These are phyloP conservation scores for Ophiocordyceps sinensis DNA, from an alignment of 2,329 filamentous ascomycete species.

Conservation along the genomic window DNA sequence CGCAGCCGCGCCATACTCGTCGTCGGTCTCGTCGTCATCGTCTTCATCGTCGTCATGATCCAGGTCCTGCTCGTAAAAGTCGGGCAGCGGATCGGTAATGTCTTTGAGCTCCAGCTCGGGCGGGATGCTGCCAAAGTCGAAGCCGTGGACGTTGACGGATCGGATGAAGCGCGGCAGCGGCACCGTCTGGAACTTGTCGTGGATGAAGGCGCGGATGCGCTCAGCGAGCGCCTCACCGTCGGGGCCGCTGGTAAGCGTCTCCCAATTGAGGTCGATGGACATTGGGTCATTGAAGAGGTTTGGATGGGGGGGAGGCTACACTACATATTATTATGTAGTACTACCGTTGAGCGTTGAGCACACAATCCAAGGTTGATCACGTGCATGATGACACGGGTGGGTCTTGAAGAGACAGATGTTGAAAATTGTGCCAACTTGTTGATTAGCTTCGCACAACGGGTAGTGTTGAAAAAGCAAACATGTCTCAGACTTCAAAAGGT, in stretches of 20 bases:
- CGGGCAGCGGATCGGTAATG: slow-evolving; percentile 85
- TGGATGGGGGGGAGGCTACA: too few species aligned
- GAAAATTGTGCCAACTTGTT: too few species aligned
- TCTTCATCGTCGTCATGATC: slow-evolving; percentile 34
- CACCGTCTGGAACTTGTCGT: slow-evolving; percentile 89
- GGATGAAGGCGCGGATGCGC: slow-evolving; percentile 81
- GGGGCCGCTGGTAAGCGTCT: slow-evolving; percentile 74
- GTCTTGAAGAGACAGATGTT: too few species aligned
- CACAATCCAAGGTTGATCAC: too few species aligned
- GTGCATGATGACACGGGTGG: too few species aligned
- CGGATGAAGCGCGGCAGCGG: slow-evolving; percentile 90
- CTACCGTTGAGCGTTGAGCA: too few species aligned
- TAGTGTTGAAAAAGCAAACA: too few species aligned
- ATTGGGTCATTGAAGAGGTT: slow-evolving; percentile 30
- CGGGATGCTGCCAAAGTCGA: slow-evolving; percentile 74
- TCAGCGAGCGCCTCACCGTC: slow-evolving; percentile 77
- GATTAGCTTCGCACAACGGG: too few species aligned
- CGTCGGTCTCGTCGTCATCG: slow-evolving; percentile 21
- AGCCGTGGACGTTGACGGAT: slow-evolving; percentile 85
- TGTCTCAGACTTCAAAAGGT: too few species aligned
- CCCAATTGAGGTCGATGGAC: slow-evolving; percentile 98
- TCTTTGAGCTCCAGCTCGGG: slow-evolving; percentile 89
- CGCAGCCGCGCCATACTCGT: slow-evolving; percentile 6
- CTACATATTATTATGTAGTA: too few species aligned
- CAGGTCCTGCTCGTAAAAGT: slow-evolving; percentile 82